Base-by-base conservation (phyloP, 1,284 basidiomycete genomes). In the Ceratobasidium sp. region DNA sequence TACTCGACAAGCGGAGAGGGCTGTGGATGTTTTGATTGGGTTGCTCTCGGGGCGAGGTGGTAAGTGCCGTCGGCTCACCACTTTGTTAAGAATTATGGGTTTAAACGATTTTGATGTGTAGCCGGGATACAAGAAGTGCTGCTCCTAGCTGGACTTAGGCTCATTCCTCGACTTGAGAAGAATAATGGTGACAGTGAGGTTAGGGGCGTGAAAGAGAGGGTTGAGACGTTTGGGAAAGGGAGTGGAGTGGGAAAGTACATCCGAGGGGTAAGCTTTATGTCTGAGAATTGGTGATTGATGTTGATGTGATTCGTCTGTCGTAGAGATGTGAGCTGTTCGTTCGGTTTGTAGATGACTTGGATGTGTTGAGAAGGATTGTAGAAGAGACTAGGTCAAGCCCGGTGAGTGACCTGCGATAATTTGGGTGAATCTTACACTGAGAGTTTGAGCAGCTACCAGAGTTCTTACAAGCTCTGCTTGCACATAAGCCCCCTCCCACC, bases 91-190 rank as follows among this genome's bases (percentile, higher is more conserved):
- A 18, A 30, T 32, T 16, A 16, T 38, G 1, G 13, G 8, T 11
- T 23, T 6, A 13, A n/a, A 7, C 2, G 23, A 23, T 38, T 23
- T 35, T 0, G 4, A 54, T 54, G n/a, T 16, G 11, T 55, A 70
- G 67, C 67, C 49, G 67, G 67, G n/a, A 58, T 70, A 26, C 67
- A 70, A 32, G 67, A 70, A 26, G 67, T 70, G 14, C 38, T 70
- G 13, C n/a, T 70, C 30, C 44, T 70, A 1, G 67, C 67, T 2
- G 67, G 54, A 2, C 67, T 70, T 38, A 54, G 67, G 6, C 54
- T 70, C 6, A 14, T 70, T 8, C 67, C 67, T 38, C 50, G 44
- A 30, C 46, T 70, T 9, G 52, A 30, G 2, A 13, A 57, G 26
- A 14, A 7, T n/a, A 13, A 16, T 21, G 54, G 57, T 1, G 26